Evolutionary conservation across 345 rosid genomes (phyloP), one percentile per base, ranked within the genome.

Genomic region (Atalantia buxifolia): DNA sequence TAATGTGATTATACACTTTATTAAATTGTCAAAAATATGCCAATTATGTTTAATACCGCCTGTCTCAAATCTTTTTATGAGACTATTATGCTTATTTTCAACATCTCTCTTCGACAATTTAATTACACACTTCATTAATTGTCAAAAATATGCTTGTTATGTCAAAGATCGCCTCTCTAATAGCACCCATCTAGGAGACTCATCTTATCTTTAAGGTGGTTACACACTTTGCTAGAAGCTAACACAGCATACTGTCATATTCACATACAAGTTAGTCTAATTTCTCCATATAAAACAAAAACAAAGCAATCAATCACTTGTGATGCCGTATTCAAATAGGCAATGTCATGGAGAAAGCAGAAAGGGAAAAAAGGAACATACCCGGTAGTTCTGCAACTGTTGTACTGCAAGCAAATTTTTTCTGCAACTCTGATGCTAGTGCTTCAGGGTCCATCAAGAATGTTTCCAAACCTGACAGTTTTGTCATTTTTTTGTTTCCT

Each of bases 381-480:
- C 98, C 97, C 42, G 95, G 97, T 62, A 94, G 86, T 81, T 94
- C 99, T 35, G 86, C 79, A 82, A 91, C 89, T 7, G 99, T 81
- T 67, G 97, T 92, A 82, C 99, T 94, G 80, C 98, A 94, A 79
- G 99, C 99, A 84, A 89, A 90, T 84, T 95, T 95, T 86, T 96
- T 96, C 90, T 96, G 99, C 87, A 96, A 82, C 81, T 96, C 99
- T 30, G 98, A 92, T 56, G 97, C 99, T 79, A 94, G 79, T 56
- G 92, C 83, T 80, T 96, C 99, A 71, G 97, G 92, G 50, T 91
- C 95, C 24, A 96, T 76, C 84, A 94, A 86, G 83, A 95, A 90
- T 55, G 89, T 85, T 85, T 93, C 97, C 69, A 94, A 31, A 74
- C 99, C 98, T 9, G 93, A 86, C 8, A 94, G 86, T 78, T 89